Evolutionary conservation across 2,329 filamentous ascomycete species (phyloP).

Genomic region (Orbilia quercus): DNA sequence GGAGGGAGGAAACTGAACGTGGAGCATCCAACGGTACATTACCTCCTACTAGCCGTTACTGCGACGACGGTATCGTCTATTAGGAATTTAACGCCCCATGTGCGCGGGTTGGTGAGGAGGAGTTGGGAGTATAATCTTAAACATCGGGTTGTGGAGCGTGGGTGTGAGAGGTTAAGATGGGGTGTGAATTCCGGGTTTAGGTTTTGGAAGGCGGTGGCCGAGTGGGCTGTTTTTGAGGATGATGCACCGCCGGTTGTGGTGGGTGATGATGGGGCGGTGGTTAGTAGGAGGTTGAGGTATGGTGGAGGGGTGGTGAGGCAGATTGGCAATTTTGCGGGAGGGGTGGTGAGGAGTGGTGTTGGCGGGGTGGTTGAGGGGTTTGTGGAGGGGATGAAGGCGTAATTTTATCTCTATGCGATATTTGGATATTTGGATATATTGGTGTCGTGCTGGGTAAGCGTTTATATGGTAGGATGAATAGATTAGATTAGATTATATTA

Average conservation of each 20-base stretch:
- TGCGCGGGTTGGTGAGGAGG: conserved; percentile 38
- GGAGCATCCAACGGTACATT: conserved; percentile 51
- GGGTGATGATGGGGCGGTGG: conserved; percentile 11
- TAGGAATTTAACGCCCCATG: conserved; percentile 46
- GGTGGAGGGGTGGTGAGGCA: conserved; percentile 38
- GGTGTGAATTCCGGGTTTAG: conserved; percentile 34
- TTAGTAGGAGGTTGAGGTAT: conserved; percentile 28
- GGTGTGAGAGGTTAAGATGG: conserved; percentile 24
- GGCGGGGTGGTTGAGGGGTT: conserved; percentile 46
- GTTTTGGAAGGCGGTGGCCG: conserved; percentile 51
- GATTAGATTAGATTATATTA: no score
- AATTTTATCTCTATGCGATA: no score
- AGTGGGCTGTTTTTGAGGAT: conserved; percentile 53
- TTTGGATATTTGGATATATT: no score
- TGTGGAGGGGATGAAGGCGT: conserved; percentile 47
- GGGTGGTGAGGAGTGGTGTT: conserved; percentile 44
- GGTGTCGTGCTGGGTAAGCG: no score
- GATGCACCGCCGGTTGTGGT: no score
- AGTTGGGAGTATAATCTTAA: conserved; percentile 53
- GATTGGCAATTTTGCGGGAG: conserved; percentile 43
- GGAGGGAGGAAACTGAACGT: neutral
- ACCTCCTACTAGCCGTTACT: conserved; percentile 31
- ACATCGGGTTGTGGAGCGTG: conserved; percentile 38
- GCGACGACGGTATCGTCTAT: conserved; percentile 44
- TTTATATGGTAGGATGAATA: no score